Base-by-base conservation (phyloP, 768 basidiomycete species). In the Russula griseocarnosa region DNA sequence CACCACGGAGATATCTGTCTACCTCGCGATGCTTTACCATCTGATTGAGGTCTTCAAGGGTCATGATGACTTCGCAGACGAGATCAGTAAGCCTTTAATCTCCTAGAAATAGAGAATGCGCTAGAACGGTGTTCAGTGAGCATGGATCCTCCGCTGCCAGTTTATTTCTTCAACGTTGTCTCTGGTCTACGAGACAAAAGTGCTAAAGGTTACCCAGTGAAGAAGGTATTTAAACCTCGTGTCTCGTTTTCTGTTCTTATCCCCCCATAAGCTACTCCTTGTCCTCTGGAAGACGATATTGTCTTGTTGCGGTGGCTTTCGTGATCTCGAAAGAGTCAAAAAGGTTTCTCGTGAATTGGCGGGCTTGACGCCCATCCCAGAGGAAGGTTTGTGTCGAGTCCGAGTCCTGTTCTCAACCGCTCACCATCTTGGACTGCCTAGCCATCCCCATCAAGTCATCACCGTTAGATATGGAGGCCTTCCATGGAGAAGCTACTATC, bases 201-300 rank as follows among this genome's bases (percentile, higher is more conserved):
- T 71, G 90, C 93, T 2, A 94, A 92, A 71, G 92, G 92, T 6
- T 99, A 97, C 75, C 97, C 97, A 0, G 90, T 97, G 70, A 99
- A 98, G 78, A 98, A 98, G 83, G 94, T 91, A 58, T 24, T 73
- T 60, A 22, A 20, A 40, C 44, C 42, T 26, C 36, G 54, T 59
- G 60, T 47, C 58, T 54, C 44, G 55, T 51, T 66, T 36, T 44
- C 52, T 44, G 13, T 44, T 56, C 47, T 66, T 63, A 64, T 67
- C 60, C 28, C 54, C 62, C 42, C 55, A 10, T 53, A 70, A 97
- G 95, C 84, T 98, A 3, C 82, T 99, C 14, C 83, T 98, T 18
- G 83, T 99, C 0, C 78, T 97, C 10, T 99, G 97, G 97, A 99
- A 98, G 73, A 86, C 92, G 0, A 76, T 98, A 46, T 78, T 99